Conservation (phyloP, 1,284 basidiomycete species). For the Cystobasidium slooffiae region DNA sequence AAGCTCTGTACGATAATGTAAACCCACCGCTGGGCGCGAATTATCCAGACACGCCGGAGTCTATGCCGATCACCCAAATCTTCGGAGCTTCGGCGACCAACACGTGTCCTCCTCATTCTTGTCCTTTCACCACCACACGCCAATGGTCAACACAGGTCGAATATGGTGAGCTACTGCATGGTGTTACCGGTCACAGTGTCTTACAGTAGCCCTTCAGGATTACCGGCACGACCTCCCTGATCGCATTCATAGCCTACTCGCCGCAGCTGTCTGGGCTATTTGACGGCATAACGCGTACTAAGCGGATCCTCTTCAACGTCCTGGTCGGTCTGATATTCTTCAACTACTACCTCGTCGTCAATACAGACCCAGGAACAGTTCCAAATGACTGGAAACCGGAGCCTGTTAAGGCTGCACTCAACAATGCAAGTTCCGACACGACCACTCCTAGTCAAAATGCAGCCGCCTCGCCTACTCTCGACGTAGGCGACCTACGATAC, state of each 20-base stretch:
- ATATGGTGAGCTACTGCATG: slow-evolving; percentile 27
- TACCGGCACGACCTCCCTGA: slow-evolving; percentile 70
- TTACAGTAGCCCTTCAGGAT: slow-evolving; percentile 55
- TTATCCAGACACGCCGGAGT: too few species aligned
- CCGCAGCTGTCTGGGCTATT: slow-evolving; percentile 87
- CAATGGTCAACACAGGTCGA: slow-evolving; percentile 32
- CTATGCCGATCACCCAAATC: background rate
- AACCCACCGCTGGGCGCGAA: too few species aligned
- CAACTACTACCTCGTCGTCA: slow-evolving; percentile 83
- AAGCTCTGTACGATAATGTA: too few species aligned
- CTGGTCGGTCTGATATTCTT: slow-evolving; percentile 76
- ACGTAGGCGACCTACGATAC: slow-evolving; percentile 78
- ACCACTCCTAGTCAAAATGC: slow-evolving; percentile 66
- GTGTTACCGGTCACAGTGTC: background rate
- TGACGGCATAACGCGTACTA: slow-evolving; percentile 67
- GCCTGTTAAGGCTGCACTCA: background rate
- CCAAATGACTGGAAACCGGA: slow-evolving; percentile 67
- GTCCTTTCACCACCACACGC: background rate
- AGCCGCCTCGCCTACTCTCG: slow-evolving; percentile 55
- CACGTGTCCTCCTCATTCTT: background rate
- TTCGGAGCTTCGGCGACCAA: background rate
- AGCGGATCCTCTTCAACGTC: slow-evolving; percentile 63
- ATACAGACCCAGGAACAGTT: slow-evolving; percentile 80
- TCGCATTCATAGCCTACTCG: slow-evolving; percentile 84
- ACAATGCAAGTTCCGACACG: slow-evolving; percentile 63